These are phyloP conservation scores for Cladosporium sp. DNA, from an alignment of 2,329 filamentous ascomycete genomes.

Conservation along the genomic window DNA sequence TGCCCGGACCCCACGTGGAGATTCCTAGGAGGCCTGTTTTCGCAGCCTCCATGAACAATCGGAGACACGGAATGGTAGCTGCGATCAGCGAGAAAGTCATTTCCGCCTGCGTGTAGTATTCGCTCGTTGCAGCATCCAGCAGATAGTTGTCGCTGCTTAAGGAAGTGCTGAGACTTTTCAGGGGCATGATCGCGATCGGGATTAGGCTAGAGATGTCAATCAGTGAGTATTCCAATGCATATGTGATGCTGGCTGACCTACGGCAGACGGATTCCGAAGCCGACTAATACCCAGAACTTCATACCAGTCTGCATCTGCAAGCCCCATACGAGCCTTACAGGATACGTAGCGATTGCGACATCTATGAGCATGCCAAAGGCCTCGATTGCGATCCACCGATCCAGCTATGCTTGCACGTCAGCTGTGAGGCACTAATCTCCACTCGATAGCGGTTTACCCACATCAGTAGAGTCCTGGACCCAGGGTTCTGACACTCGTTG, in stretches of 20 bases:
- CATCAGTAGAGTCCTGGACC: background rate
- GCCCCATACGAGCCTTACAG: conserved; percentile 19
- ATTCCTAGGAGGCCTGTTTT: conserved; percentile 18
- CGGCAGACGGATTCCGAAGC: conserved; percentile 20
- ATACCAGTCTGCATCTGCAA: conserved; percentile 22
- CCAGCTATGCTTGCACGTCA: background rate
- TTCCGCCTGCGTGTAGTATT: conserved; percentile 23
- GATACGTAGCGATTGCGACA: conserved; percentile 11
- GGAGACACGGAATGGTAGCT: conserved; percentile 26
- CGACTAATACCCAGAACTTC: conserved; percentile 21
- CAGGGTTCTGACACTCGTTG: background rate
- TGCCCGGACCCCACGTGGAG: background rate
- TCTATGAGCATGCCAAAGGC: conserved; percentile 7
- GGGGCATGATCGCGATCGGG: conserved; percentile 18
- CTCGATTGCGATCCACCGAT: conserved; percentile 1
- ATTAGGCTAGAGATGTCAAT: conserved; percentile 8
- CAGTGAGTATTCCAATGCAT: too few relatives aligned
- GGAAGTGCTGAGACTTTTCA: conserved; percentile 8
- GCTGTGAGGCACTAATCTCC: too few relatives aligned
- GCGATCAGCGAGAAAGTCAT: conserved; percentile 24
- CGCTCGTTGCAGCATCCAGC: conserved; percentile 12
- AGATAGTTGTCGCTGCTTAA: conserved; percentile 19
- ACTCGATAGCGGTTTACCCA: too few relatives aligned
- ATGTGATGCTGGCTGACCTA: background rate
- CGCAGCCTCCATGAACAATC: conserved; percentile 24